Base-by-base conservation (phyloP, 768 basidiomycete genomes). In the Trametes coccinea region DNA sequence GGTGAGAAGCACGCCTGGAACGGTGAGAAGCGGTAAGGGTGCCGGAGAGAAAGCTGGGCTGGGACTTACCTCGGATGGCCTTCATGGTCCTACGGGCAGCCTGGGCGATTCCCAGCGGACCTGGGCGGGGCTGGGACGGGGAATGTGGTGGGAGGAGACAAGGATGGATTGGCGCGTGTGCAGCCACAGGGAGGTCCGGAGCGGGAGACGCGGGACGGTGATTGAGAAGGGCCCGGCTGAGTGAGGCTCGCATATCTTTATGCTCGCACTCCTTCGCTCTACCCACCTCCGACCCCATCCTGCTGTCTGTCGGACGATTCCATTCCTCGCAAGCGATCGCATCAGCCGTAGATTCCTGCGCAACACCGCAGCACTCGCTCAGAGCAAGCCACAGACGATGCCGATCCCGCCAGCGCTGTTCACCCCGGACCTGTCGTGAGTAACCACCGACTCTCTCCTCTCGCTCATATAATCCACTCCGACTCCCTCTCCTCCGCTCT, bases 1-100 rank as follows among this genome's bases (percentile, higher is more conserved):
- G 61, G 84, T 87, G 64, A 90, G 75, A 66, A 89, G 80, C 49
- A 88, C 75, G 51, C 88, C 88, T 89, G 50, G 14, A 27, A 29
- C 29, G 50, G 30, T 31, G 51, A 64, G 41, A 43, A 31, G 43
- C 56, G 59, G 57, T 31, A 55, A 45, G 55, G 8, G 59, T 13
- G 22, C 62, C 17, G 51, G n/a, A 41, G 48, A 14, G 59, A 56
- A 48, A 53, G 48, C 48, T 55, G 49, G 37, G 52, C 46, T 49
- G 16, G 61, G 55, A 66, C 78, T 31, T 56, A 82, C 87, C 84
- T 78, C 84, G 85, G 67, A 87, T 84, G 39, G 87, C 86, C 64
- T 82, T 84, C 86, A 88, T 88, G 22, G 51, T 63, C 51, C 53
- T 56, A 40, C 22, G 59, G 31, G 44, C 37, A 10, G 50, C 51